Conservation (phyloP, 169 alveolate genomes). For the Plasmodium adleri region DNA sequence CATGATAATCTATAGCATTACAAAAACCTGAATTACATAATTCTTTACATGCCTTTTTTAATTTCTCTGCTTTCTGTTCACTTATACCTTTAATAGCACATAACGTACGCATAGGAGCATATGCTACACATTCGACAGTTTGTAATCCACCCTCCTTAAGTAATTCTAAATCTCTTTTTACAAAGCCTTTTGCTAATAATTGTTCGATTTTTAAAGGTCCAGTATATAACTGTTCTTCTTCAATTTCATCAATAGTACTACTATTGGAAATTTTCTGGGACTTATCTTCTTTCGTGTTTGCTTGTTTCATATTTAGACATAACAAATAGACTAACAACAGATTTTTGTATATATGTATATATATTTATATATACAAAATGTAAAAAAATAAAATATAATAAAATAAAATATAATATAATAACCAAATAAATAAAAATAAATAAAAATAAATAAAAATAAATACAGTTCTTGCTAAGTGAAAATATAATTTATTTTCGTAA, state of each 20-base stretch:
- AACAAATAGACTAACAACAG: neutral
- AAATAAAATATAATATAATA: neutral
- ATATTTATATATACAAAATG: neutral
- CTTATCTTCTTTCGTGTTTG: slow-evolving; percentile 78
- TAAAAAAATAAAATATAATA: neutral
- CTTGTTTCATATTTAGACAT: slow-evolving; percentile 59
- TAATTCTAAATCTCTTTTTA: slow-evolving; percentile 93
- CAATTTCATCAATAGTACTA: slow-evolving; percentile 67
- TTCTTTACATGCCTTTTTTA: slow-evolving; percentile 94
- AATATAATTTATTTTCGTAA: no score
- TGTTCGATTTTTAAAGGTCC: slow-evolving; percentile 89
- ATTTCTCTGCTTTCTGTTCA: slow-evolving; percentile 96
- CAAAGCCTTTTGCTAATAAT: slow-evolving; percentile 87
- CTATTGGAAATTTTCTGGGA: slow-evolving; percentile 25
- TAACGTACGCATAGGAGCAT: slow-evolving; percentile 93
- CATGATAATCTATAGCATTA: slow-evolving; percentile 93
- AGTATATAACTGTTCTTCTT: slow-evolving; percentile 78
- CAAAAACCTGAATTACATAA: slow-evolving; percentile 93
- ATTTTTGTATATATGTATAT: no score
- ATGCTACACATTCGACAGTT: slow-evolving; percentile 95
- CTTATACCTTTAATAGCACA: slow-evolving; percentile 96
- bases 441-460: no score
- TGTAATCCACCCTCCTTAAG: slow-evolving; percentile 89
- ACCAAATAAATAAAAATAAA: neutral
- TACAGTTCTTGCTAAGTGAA: no score